phyloP scores from a whole-genome alignment of 345 rosid species.

The Hibiscus tridactylites region DNA sequence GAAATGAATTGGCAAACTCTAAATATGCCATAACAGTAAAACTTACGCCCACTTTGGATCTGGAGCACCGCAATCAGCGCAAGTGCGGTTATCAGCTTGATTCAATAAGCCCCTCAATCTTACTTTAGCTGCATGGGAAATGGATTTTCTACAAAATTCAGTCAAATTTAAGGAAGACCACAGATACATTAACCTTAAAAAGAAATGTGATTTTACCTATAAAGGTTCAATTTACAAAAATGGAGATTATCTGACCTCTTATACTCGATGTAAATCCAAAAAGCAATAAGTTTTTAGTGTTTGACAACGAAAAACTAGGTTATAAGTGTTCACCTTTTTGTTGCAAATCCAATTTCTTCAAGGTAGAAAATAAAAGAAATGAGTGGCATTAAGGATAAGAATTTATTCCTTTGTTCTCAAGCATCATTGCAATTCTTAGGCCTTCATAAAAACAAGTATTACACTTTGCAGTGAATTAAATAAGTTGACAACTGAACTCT shows the following conservation, averaged over 20 bases:
- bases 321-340: background rate
- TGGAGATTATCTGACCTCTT: background rate
- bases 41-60: slow-evolving; percentile 99
- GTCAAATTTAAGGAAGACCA: background rate
- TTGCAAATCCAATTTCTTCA: background rate
- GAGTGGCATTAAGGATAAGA: background rate
- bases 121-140: slow-evolving; percentile 46
- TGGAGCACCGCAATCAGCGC: slow-evolving; percentile 95
- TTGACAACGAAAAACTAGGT: slow-evolving; percentile 1
- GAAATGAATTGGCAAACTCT: background rate
- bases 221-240: background rate
- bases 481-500: background rate
- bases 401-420: background rate
- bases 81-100: slow-evolving; percentile 68
- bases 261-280: background rate
- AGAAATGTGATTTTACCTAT: background rate
- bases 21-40: background rate
- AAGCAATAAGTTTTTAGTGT: background rate
- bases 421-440: background rate
- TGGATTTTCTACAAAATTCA: background rate
- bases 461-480: background rate
- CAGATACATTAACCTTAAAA: background rate
- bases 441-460: background rate
- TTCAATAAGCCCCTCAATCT: slow-evolving; percentile 64
- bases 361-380: background rate